These are phyloP conservation scores for Coemansia sp. DNA, from an alignment of 192 early-diverging fungal genomes.

Conservation along the genomic window DNA sequence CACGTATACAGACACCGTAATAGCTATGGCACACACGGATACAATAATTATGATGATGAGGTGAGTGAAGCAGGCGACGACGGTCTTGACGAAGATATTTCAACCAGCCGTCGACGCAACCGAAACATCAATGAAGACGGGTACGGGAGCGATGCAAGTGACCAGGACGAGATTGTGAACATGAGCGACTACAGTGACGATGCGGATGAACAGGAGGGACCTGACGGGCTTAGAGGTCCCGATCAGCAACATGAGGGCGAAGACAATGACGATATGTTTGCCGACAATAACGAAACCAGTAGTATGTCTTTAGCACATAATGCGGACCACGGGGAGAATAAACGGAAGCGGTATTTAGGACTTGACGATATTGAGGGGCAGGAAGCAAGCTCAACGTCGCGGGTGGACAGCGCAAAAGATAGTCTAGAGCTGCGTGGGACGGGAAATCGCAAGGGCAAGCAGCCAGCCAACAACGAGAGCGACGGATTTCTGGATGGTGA, in stretches of 20 bases:
- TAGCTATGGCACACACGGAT: slow-evolving; percentile 9
- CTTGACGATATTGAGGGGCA: slow-evolving; percentile 63
- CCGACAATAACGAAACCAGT: slow-evolving; percentile 26
- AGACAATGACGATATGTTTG: slow-evolving; percentile 69
- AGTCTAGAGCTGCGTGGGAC: not conserved
- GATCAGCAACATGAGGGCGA: slow-evolving; percentile 29
- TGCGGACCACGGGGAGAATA: slow-evolving; percentile 12
- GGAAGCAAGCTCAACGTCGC: slow-evolving; percentile 44
- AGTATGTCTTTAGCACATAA: not conserved
- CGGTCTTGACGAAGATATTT: slow-evolving; percentile 39
- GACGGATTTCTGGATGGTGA: not conserved
- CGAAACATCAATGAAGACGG: slow-evolving; percentile 28
- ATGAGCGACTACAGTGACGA: slow-evolving; percentile 35
- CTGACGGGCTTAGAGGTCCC: slow-evolving; percentile 6
- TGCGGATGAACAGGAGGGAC: slow-evolving; percentile 22
- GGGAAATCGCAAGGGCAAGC: not conserved
- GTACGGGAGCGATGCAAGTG: slow-evolving; percentile 40
- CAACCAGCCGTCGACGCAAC: slow-evolving; percentile 13
- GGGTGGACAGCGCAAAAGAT: slow-evolving; percentile 7
- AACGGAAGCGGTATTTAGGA: slow-evolving; percentile 50
- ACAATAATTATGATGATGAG: slow-evolving; percentile 9
- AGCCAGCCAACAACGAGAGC: not conserved
- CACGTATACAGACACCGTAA: not conserved
- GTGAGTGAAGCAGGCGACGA: slow-evolving; percentile 6
- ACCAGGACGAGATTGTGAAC: slow-evolving; percentile 40